Evolutionary conservation across 371 early-diverging fungal genomes (phyloP).

Genomic region (Mortierella sp.): DNA sequence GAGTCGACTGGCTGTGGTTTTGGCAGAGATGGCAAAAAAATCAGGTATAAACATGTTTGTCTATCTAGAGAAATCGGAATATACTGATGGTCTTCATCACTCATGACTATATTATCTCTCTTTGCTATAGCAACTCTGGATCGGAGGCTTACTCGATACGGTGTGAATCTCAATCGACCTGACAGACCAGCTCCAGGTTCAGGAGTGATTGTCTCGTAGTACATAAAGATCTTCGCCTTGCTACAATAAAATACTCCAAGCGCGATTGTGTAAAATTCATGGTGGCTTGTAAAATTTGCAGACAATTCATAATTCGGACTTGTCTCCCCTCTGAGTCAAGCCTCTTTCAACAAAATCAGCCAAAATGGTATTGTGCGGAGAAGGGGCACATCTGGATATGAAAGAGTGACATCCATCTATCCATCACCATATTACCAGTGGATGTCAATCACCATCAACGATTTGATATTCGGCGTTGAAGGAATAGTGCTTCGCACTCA

Average conservation of each 20-base stretch:
- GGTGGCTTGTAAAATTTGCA: neutral
- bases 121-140: constrained; percentile 27
- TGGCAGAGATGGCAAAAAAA: constrained; percentile 38
- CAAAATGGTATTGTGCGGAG: constrained; percentile 25
- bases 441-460: neutral
- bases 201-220: neutral
- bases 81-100: neutral
- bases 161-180: constrained; percentile 41
- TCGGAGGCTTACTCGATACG: constrained; percentile 38
- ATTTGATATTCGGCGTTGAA: neutral
- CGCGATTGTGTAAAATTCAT: neutral
- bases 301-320: constrained; percentile 2
- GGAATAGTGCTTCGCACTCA: neutral
- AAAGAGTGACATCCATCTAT: constrained; percentile 16
- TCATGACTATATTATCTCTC: neutral
- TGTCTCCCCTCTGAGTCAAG: constrained; percentile 9
- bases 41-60: constrained; percentile 14
- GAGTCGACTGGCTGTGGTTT: constrained; percentile 30
- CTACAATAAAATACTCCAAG: neutral
- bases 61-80: neutral
- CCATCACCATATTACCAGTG: neutral
- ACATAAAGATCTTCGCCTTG: neutral
- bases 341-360: constrained; percentile 31
- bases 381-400: constrained; percentile 8
- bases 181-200: constrained; percentile 6